Percentiles rank a stretch among this genome's conserved stretches.
phyloP scores from a whole-genome alignment of 352 stramenopile genomes.

The Phytophthora meadii region DNA sequence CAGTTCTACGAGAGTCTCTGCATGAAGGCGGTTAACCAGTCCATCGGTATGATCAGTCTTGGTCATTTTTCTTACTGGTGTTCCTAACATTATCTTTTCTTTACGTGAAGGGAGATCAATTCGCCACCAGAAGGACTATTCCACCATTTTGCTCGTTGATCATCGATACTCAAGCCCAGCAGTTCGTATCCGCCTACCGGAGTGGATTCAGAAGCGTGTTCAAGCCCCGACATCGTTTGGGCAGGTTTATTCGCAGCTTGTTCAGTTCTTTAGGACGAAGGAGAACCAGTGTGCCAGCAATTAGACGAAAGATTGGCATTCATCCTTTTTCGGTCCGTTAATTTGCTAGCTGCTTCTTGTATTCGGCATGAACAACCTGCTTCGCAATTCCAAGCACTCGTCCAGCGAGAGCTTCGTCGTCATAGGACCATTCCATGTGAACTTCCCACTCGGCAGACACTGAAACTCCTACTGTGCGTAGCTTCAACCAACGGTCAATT shows the following conservation, averaged over 20 bases:
- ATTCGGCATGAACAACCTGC: constrained; percentile 76
- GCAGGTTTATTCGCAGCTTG: constrained; percentile 73
- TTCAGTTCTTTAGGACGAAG: constrained; percentile 81
- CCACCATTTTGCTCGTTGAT: constrained; percentile 96
- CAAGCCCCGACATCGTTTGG: constrained; percentile 72
- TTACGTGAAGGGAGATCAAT: constrained; percentile 90
- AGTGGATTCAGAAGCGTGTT: constrained; percentile 86
- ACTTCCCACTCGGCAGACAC: constrained; percentile 82
- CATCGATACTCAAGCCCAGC: constrained; percentile 87
- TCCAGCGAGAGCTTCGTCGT: constrained; percentile 86
- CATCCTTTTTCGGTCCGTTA: constrained; percentile 24
- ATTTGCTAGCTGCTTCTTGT: constrained; percentile 47
- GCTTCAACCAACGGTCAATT: constrained; percentile 77
- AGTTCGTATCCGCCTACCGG: constrained; percentile 72
- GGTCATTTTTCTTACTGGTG: not conserved
- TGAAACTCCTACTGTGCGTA: constrained; percentile 71
- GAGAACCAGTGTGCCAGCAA: constrained; percentile 10
- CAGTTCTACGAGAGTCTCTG: constrained; percentile 98
- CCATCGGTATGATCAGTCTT: constrained; percentile 85
- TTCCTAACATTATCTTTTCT: constrained; percentile 16
- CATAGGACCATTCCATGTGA: constrained; percentile 85
- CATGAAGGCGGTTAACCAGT: constrained; percentile 99
- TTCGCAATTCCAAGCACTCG: constrained; percentile 85
- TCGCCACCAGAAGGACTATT: constrained; percentile 97
- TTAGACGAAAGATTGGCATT: constrained; percentile 13